These are phyloP conservation scores for Saccharomyces pastorianus DNA, from an alignment of 1,139 yeast species.

Conservation along the genomic window DNA sequence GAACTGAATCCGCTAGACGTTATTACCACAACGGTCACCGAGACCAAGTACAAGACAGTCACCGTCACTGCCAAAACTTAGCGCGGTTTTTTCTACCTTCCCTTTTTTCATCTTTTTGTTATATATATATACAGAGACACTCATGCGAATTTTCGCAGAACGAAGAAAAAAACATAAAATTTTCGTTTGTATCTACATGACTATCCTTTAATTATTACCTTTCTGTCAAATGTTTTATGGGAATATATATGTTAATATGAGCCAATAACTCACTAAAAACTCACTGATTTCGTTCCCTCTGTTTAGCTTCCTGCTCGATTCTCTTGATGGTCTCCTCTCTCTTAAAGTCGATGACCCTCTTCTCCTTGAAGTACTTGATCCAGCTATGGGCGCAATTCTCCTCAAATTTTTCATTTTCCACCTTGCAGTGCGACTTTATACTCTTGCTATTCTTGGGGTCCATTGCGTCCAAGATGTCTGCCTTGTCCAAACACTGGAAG, in stretches of 20 bases:
- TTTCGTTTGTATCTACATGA: not conserved
- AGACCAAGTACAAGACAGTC: slow-evolving; percentile 13
- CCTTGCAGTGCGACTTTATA: slow-evolving; percentile 35
- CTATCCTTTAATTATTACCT: slow-evolving; percentile 1
- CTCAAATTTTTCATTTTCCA: slow-evolving; percentile 41
- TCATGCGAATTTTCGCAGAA: not conserved
- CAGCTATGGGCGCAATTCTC: slow-evolving; percentile 55
- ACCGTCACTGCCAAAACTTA: slow-evolving; percentile 3
- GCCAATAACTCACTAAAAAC: not conserved
- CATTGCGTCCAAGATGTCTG: slow-evolving; percentile 43
- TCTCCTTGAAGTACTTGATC: slow-evolving; percentile 63
- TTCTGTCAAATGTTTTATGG: not conserved
- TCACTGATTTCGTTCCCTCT: not conserved
- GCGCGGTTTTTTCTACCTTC: not conserved
- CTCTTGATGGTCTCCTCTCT: slow-evolving; percentile 45
- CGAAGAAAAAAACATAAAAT: not conserved
- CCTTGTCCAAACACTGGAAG: slow-evolving; percentile 50
- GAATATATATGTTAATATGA: not conserved
- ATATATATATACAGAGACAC: not conserved
- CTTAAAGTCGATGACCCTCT: slow-evolving; percentile 50
- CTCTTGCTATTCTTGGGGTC: slow-evolving; percentile 34
- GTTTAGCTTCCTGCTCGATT: slow-evolving; percentile 39
- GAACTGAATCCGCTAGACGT: not conserved
- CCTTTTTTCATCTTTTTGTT: not conserved
- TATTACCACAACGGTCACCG: slow-evolving; percentile 6